phyloP scores from a whole-genome alignment of 225 moss, liverwort and hornwort species.

The Takakia lepidozioides region DNA sequence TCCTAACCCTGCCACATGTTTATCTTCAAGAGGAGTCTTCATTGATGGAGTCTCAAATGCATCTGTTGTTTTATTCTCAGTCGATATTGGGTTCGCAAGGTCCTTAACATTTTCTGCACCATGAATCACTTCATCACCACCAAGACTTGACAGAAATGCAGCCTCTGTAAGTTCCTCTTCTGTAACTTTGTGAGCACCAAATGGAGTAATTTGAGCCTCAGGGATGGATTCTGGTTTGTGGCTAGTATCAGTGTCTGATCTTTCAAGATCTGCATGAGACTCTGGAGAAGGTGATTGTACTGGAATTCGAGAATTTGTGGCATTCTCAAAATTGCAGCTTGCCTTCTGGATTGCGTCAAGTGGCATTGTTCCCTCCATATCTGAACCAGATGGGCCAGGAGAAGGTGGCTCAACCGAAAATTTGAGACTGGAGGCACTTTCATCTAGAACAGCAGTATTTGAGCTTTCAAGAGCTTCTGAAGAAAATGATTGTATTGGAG shows the following conservation, averaged over 20 bases:
- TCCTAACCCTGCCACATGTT: not conserved
- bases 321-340: conserved; percentile 6
- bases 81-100: not conserved
- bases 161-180: conserved; percentile 28
- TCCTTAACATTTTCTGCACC: not conserved
- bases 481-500: conserved; percentile 3
- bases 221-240: not conserved
- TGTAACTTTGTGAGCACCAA: not conserved
- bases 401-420: no score
- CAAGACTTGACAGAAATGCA: conserved; percentile 9
- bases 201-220: not conserved
- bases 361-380: no score
- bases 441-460: no score
- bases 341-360: no score
- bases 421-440: no score
- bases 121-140: conserved; percentile 1
- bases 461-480: not conserved
- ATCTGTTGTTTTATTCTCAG: conserved; percentile 3
- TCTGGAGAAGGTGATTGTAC: conserved; percentile 1
- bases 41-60: conserved; percentile 1
- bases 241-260: not conserved
- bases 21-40: conserved; percentile 1
- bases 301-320: not conserved
- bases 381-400: no score
- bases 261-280: conserved; percentile 3